Percentiles rank a stretch among this genome's conserved stretches.
Conservation (phyloP, 371 early-diverging fungal species). For the Quaeritorhiza haematococci region DNA sequence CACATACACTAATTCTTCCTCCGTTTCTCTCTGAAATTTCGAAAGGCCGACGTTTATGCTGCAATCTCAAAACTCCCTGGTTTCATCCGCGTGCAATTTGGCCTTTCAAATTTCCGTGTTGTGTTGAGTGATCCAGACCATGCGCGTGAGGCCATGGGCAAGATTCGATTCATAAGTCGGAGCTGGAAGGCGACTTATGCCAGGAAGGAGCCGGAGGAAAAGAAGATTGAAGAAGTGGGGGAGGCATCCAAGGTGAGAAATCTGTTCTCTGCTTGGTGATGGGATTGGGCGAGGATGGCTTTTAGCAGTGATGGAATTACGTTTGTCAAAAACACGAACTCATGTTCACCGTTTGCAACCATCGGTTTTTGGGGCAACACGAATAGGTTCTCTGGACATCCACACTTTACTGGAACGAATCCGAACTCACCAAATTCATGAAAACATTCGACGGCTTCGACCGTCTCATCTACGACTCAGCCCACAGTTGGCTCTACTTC, state of each 20-base stretch:
- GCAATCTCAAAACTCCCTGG: conserved; percentile 15
- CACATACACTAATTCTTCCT: too few species aligned
- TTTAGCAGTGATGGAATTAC: too few species aligned
- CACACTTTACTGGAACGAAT: conserved; percentile 20
- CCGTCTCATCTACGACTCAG: conserved; percentile 13
- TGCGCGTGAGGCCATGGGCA: conserved; percentile 17
- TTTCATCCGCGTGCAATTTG: conserved; percentile 21
- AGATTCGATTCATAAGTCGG: not conserved
- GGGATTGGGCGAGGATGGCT: too few species aligned
- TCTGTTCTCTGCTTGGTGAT: not conserved
- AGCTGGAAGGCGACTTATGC: conserved; percentile 18
- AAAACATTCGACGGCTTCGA: conserved; percentile 16
- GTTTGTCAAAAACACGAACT: too few species aligned
- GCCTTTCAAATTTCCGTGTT: conserved; percentile 19
- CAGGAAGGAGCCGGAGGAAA: conserved; percentile 19
- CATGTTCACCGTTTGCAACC: too few species aligned
- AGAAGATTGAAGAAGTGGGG: conserved; percentile 15
- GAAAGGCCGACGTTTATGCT: conserved; percentile 9
- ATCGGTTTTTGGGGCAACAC: not conserved
- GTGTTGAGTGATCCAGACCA: conserved; percentile 11
- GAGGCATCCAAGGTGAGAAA: conserved; percentile 15
- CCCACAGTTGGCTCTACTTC: conserved; percentile 18
- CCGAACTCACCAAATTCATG: conserved; percentile 15
- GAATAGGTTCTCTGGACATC: conserved; percentile 13
- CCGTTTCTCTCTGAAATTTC: not conserved